Evolutionary conservation across 305 asterid genomes (phyloP).

Genomic region (Caryopteris hybrid): DNA sequence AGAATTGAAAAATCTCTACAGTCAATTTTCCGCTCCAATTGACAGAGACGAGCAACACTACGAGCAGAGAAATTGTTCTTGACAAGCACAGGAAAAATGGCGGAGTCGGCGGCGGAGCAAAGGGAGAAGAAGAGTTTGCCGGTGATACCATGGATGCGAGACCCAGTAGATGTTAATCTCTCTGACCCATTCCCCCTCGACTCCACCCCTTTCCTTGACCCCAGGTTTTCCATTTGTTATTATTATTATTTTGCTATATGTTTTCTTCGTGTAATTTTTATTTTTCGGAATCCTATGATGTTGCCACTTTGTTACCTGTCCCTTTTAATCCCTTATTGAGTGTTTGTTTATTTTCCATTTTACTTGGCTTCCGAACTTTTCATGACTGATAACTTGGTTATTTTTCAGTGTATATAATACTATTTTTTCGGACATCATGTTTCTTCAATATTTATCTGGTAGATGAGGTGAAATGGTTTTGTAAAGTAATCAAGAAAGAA

Average conservation of each 20-base stretch:
- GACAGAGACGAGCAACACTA: no score
- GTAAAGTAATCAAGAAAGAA: neutral
- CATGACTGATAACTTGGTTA: neutral
- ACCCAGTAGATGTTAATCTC: conserved; percentile 55
- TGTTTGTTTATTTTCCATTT: neutral
- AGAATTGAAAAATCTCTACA: neutral
- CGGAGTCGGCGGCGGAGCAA: conserved; percentile 23
- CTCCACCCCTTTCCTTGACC: conserved; percentile 62
- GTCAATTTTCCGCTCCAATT: neutral
- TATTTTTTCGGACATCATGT: neutral
- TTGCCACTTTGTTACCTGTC: neutral
- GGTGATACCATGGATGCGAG: conserved; percentile 91
- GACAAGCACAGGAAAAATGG: neutral
- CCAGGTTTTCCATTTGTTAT: conserved; percentile 38
- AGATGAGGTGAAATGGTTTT: neutral
- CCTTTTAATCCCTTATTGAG: neutral
- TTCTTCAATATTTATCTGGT: neutral
- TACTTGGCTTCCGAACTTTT: neutral
- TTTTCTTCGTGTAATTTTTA: neutral
- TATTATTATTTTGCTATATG: neutral
- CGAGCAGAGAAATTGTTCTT: neutral
- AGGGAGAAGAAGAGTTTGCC: conserved; percentile 41
- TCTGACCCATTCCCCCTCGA: conserved; percentile 42
- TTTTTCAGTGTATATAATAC: neutral
- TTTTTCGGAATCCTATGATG: neutral